A percentile compares a stretch with the other conserved stretches of the same genome.
Evolutionary conservation across 805 yeast genomes (phyloP).

Genomic region (Pichia phayaonensis): DNA sequence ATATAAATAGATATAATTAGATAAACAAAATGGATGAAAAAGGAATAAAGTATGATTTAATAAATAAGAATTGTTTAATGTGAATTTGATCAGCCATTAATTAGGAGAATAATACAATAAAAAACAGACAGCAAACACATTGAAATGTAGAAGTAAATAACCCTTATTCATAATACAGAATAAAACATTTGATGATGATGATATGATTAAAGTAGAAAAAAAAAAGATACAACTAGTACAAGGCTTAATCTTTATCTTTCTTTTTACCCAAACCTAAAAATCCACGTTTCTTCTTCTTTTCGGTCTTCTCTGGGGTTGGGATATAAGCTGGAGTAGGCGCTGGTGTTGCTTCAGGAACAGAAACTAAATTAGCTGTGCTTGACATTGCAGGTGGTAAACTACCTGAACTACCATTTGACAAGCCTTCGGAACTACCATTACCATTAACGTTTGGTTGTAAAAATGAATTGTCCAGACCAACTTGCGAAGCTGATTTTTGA

Average conservation of each 20-base stretch:
- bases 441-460: slow-evolving; percentile 4
- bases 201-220: neutral
- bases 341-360: slow-evolving; percentile 27
- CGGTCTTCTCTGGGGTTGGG: slow-evolving; percentile 26
- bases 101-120: neutral
- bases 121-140: neutral
- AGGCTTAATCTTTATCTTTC: neutral
- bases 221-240: neutral
- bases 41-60: neutral
- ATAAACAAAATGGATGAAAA: neutral
- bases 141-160: too few species aligned
- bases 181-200: too few species aligned
- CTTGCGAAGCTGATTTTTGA: neutral
- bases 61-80: neutral
- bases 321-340: slow-evolving; percentile 46
- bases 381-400: slow-evolving; percentile 5
- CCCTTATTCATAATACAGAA: too few species aligned
- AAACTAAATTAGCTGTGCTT: slow-evolving; percentile 9
- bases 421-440: slow-evolving; percentile 3
- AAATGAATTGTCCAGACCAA: slow-evolving; percentile 1
- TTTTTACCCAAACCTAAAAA: slow-evolving; percentile 61
- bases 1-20: neutral
- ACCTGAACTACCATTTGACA: slow-evolving; percentile 2
- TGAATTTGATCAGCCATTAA: too few species aligned
- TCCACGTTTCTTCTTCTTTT: slow-evolving; percentile 33